phyloP scores from a whole-genome alignment of 345 rosid genomes.

The Heritiera fomes region DNA sequence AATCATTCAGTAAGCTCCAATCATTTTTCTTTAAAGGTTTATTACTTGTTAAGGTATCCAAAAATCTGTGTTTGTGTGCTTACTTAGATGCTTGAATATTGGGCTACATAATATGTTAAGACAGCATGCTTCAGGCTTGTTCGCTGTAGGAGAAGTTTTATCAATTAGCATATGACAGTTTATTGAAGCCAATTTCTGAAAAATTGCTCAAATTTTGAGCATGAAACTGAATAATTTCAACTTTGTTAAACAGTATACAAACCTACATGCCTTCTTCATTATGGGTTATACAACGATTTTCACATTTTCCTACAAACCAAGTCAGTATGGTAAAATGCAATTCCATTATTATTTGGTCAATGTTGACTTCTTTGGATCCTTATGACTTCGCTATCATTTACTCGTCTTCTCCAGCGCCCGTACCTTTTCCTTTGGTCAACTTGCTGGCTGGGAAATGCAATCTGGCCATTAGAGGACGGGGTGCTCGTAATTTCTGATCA shows the following conservation, averaged over 20 bases:
- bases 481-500: conserved; percentile 70
- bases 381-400: neutral
- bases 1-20: neutral
- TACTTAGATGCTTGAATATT: neutral
- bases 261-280: conserved; percentile 10
- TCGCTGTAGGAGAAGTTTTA: neutral
- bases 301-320: conserved; percentile 16
- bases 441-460: conserved; percentile 72
- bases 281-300: conserved; percentile 5
- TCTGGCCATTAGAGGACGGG: conserved; percentile 77
- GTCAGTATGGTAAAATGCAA: conserved; percentile 8
- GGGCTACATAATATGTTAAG: neutral
- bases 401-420: conserved; percentile 13
- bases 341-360: conserved; percentile 16
- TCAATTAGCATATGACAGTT: neutral
- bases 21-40: neutral
- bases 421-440: conserved; percentile 33
- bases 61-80: neutral
- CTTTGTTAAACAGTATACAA: conserved; percentile 1
- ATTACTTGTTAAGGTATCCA: neutral
- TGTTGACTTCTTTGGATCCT: conserved; percentile 17
- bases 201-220: conserved; percentile 24
- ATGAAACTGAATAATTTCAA: conserved; percentile 8
- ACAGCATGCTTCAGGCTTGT: neutral
- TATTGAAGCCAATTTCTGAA: conserved; percentile 9